These are phyloP conservation scores for Leishmania guyanensis DNA, from an alignment of 208 protist genomes.

Conservation along the genomic window DNA sequence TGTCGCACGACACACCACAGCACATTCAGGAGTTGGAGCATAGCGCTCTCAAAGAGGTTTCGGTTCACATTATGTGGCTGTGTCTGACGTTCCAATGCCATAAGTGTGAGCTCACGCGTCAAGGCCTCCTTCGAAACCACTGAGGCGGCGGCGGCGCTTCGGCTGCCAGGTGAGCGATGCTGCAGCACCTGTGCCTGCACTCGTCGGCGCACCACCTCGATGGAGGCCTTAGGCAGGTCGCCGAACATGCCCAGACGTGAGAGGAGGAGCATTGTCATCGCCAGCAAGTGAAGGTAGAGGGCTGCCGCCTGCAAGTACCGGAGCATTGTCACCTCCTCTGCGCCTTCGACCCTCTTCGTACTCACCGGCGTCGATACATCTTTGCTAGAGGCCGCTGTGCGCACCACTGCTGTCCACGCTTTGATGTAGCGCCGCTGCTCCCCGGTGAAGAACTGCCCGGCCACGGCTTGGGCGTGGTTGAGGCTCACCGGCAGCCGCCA, in stretches of 20 bases:
- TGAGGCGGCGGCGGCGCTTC: not conserved
- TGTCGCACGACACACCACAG: slow-evolving; percentile 43
- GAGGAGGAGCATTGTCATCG: slow-evolving; percentile 39
- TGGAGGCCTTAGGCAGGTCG: slow-evolving; percentile 21
- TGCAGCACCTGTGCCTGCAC: slow-evolving; percentile 17
- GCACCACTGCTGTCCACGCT: slow-evolving; percentile 22
- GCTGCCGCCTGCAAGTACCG: slow-evolving; percentile 57
- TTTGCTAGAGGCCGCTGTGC: not conserved
- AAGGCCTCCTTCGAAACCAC: slow-evolving; percentile 4
- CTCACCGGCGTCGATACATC: not conserved
- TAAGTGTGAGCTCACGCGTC: slow-evolving; percentile 11
- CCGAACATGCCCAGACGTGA: slow-evolving; percentile 43
- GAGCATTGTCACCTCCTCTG: slow-evolving; percentile 52
- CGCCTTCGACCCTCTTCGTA: not conserved
- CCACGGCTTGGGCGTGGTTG: slow-evolving; percentile 31
- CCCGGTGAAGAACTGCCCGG: slow-evolving; percentile 40
- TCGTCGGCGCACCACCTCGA: slow-evolving; percentile 15
- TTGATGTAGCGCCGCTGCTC: slow-evolving; percentile 22
- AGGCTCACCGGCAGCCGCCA: slow-evolving; percentile 50
- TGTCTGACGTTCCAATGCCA: slow-evolving; percentile 44
- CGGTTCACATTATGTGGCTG: slow-evolving; percentile 43
- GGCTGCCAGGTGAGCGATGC: not conserved
- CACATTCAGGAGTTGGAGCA: slow-evolving; percentile 81
- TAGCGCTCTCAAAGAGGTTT: slow-evolving; percentile 58
- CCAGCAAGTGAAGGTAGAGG: slow-evolving; percentile 70